Base-by-base conservation (phyloP, 2,329 filamentous ascomycete genomes). In the Tolypocladium tropicale region DNA sequence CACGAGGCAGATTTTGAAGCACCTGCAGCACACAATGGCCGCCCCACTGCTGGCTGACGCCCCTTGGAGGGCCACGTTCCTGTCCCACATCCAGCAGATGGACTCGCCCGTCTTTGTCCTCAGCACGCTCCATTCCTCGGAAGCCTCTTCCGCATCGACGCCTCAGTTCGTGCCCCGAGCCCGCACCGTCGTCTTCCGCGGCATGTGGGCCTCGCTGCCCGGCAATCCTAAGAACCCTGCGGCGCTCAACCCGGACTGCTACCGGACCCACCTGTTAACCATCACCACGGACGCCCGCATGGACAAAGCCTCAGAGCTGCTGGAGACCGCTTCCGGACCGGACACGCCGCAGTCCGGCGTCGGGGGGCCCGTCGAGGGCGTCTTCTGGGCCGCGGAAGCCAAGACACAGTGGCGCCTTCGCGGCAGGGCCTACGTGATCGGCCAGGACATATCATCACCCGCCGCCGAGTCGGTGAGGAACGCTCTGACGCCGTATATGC, bases 201-300 rank as follows among this genome's bases (percentile, higher is more conserved):
- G 91, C 62, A 85, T 95, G 73, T 96, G 89, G 83, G 85, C 84
- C 0, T 78, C 80, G 55, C 76, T 95, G 1, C 85, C 87, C 4
- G 77, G 77, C 54, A 89, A 92, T 71, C 80, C 83, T 48, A 83
- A 85, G 69, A 93, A 94, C 70, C 74, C 82, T 36, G 87, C 89
- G 3, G 78, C 83, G 60, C 77, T 78, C 59, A 96, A 96, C 69
- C 85, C 88, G 5, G 62, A 73, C 32, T 52, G 71, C 1, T 96
- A 82, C 67, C 85, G 88, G 65, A 90, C 83, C 63, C 91, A 97
- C 61, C 75, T 93, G 63, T 81, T 88, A 3, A 86, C 88, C 1
- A 86, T 96, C 65, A 96, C 93, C 1, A 96, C 91, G 0, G 94
- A 97, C 70, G 83, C 82, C 10, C 83, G 93, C 50, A 96, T 95